phyloP scores from a whole-genome alignment of 139 green algal genomes.

The Nannochloris sp. region DNA sequence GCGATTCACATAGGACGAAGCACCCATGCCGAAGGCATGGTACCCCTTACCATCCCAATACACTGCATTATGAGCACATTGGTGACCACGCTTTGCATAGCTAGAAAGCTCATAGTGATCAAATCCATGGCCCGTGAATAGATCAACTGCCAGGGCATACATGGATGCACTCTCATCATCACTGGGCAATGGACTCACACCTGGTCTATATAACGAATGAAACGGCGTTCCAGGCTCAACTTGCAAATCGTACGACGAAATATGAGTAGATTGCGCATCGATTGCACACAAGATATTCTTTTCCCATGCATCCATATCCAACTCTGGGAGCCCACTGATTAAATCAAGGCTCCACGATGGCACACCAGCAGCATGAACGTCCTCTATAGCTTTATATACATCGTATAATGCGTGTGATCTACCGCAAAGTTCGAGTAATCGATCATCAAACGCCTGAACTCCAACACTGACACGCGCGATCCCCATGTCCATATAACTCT shows the following conservation, averaged over 20 bases:
- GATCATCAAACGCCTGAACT: conserved; percentile 67
- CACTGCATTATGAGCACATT: conserved; percentile 79
- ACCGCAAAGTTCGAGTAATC: conserved; percentile 56
- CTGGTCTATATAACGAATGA: conserved; percentile 58
- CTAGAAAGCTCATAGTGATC: conserved; percentile 95
- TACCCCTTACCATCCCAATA: conserved; percentile 77
- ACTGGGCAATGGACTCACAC: conserved; percentile 43
- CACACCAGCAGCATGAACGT: conserved; percentile 39
- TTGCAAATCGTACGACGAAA: conserved; percentile 96
- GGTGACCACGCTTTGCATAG: conserved; percentile 67
- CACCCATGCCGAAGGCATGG: conserved; percentile 84
- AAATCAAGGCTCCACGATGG: conserved; percentile 87
- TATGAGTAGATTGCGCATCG: conserved; percentile 53
- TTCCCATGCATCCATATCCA: conserved; percentile 55
- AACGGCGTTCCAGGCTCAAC: conserved; percentile 90
- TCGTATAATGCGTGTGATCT: conserved; percentile 58
- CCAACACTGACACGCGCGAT: conserved; percentile 86
- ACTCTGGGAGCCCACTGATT: conserved; percentile 74
- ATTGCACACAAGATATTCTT: conserved; percentile 55
- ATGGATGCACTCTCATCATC: conserved; percentile 64
- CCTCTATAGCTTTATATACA: conserved; percentile 57
- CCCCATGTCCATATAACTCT: conserved; percentile 60
- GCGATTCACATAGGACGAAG: conserved; percentile 64
- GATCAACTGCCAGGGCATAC: conserved; percentile 54
- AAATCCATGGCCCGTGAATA: conserved; percentile 44